Conservation (phyloP, 306 rosid genomes). For the Quillaja saponaria region DNA sequence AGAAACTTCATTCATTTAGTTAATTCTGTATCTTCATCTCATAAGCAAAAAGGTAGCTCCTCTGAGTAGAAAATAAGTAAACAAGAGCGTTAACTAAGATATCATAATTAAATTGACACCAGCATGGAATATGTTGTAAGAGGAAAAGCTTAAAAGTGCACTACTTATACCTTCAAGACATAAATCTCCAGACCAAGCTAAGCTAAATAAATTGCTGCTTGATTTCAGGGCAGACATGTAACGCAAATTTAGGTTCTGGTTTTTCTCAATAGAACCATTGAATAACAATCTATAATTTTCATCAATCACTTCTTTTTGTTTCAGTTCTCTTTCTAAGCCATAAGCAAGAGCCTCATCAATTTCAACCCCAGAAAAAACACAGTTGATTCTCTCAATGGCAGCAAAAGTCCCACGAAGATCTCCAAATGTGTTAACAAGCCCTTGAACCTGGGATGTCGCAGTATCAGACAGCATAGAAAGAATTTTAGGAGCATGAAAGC, state of each 20-base stretch:
- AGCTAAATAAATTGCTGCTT: slow-evolving; percentile 53
- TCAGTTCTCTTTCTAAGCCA: slow-evolving; percentile 87
- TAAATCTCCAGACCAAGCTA: slow-evolving; percentile 85
- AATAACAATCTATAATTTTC: slow-evolving; percentile 63
- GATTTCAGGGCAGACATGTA: slow-evolving; percentile 89
- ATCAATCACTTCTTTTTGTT: slow-evolving; percentile 52
- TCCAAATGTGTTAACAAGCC: slow-evolving; percentile 88
- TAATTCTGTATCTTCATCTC: slow-evolving; percentile 9
- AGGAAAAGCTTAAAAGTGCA: slow-evolving; percentile 24
- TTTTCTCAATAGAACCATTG: slow-evolving; percentile 41
- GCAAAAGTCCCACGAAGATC: slow-evolving; percentile 87
- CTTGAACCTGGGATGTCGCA: slow-evolving; percentile 80
- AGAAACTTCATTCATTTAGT: slow-evolving; percentile 13
- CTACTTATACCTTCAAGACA: slow-evolving; percentile 75
- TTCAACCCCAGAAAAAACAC: slow-evolving; percentile 73
- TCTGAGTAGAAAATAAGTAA: slow-evolving; percentile 19
- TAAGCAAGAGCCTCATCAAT: slow-evolving; percentile 88
- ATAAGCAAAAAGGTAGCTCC: slow-evolving; percentile 14
- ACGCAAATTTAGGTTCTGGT: slow-evolving; percentile 44
- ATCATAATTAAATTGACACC: neutral
- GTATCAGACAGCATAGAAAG: slow-evolving; percentile 30
- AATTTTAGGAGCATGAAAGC: slow-evolving; percentile 25
- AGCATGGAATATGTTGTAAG: slow-evolving; percentile 6
- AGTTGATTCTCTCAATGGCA: slow-evolving; percentile 92
- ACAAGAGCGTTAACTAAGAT: slow-evolving; percentile 6